Conservation (phyloP, 2,329 filamentous ascomycete species). For the Penicillium sp. region DNA sequence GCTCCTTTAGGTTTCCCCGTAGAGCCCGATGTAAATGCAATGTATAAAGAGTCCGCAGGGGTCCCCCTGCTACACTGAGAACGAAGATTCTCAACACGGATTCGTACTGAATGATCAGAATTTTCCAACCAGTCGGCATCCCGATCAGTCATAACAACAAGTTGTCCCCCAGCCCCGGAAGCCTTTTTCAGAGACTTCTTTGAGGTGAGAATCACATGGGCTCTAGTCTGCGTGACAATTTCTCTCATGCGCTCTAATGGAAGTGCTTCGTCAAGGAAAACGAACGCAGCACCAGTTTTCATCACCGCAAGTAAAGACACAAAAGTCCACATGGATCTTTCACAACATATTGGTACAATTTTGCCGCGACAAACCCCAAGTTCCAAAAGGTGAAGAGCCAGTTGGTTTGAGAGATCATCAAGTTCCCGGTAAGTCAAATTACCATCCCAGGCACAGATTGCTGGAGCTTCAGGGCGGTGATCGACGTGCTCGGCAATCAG, state of each 20-base stretch:
- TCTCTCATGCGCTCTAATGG: constrained; percentile 13
- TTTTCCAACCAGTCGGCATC: not conserved
- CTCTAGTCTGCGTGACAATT: constrained; percentile 2
- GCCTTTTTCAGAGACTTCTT: not conserved
- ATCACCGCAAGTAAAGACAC: constrained; percentile 1
- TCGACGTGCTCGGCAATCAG: not conserved
- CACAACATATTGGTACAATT: constrained; percentile 1
- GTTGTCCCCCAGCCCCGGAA: not conserved
- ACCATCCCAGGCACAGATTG: not conserved
- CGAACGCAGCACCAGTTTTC: not conserved
- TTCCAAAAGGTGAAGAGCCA: not conserved
- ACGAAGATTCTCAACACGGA: not conserved
- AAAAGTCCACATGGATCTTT: constrained; percentile 3
- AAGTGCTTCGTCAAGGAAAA: not conserved
- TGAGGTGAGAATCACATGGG: not conserved
- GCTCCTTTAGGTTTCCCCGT: constrained; percentile 54
- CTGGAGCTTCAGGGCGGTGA: not conserved
- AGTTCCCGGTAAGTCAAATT: not conserved
- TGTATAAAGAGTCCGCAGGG: constrained; percentile 37
- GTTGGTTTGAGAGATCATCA: not conserved
- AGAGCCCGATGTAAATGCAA: constrained; percentile 55
- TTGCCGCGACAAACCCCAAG: not conserved
- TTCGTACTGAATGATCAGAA: not conserved
- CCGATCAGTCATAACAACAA: not conserved
- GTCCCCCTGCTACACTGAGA: not conserved